Evolutionary conservation across 257 asterid species (phyloP).

Genomic region (Lycium ferocissimum): DNA sequence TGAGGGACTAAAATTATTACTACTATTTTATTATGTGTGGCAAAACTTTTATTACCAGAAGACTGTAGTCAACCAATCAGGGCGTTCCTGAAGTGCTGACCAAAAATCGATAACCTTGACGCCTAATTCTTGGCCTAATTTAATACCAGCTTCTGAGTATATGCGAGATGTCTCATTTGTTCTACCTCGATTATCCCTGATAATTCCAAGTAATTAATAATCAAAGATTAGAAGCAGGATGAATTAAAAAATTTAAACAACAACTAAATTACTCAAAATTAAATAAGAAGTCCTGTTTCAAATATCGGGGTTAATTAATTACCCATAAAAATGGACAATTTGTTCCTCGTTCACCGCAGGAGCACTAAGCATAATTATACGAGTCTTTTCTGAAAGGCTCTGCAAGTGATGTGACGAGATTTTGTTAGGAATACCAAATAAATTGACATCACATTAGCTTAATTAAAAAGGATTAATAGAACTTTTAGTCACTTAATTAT

Average conservation of each 20-base stretch:
- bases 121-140: not conserved
- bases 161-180: not conserved
- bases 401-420: not conserved
- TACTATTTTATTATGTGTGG: not conserved
- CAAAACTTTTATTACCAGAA: not conserved
- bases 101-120: not conserved
- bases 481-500: no score
- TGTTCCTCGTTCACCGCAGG: not conserved
- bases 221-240: no score
- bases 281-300: not conserved
- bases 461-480: no score
- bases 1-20: no score
- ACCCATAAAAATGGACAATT: not conserved
- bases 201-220: not conserved
- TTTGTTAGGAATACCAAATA: not conserved
- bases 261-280: not conserved
- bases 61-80: not conserved
- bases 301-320: not conserved
- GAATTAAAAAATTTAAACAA: no score
- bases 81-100: not conserved
- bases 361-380: not conserved
- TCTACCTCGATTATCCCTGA: not conserved
- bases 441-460: no score
- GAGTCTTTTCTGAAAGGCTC: constrained; percentile 12
- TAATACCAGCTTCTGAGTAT: not conserved